Conservation (phyloP, 2,329 filamentous ascomycete genomes). For the Elsinoe perseae region DNA sequence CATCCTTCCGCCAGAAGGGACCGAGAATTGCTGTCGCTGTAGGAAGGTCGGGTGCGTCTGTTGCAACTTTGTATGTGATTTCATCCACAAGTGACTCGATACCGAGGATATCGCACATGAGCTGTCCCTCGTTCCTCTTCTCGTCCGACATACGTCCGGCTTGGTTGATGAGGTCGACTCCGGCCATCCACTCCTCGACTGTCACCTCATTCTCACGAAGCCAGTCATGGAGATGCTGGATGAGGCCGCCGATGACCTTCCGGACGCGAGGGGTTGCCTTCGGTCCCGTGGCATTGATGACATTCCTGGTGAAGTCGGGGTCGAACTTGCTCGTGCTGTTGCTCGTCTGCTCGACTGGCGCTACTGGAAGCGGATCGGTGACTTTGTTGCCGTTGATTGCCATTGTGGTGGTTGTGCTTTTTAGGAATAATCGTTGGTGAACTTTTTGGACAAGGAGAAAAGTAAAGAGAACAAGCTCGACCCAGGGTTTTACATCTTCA, state of each 20-base stretch:
- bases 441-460: not conserved
- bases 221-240: slow-evolving; percentile 52
- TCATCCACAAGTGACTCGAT: slow-evolving; percentile 63
- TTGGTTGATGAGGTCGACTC: slow-evolving; percentile 52
- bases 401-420: not conserved
- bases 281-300: slow-evolving; percentile 32
- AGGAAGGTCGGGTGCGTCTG: slow-evolving; percentile 42
- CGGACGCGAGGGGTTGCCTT: slow-evolving; percentile 28
- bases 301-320: slow-evolving; percentile 30
- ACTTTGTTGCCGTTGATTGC: not conserved
- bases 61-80: slow-evolving; percentile 62
- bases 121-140: slow-evolving; percentile 56
- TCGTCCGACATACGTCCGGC: slow-evolving; percentile 56
- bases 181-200: slow-evolving; percentile 52
- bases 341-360: not conserved
- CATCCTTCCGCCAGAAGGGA: slow-evolving; percentile 72
- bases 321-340: slow-evolving; percentile 20
- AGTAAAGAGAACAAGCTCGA: not conserved
- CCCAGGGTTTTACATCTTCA: not conserved
- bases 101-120: slow-evolving; percentile 52
- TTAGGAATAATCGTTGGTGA: not conserved
- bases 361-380: slow-evolving; percentile 9
- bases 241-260: slow-evolving; percentile 42
- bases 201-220: slow-evolving; percentile 52
- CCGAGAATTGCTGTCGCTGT: slow-evolving; percentile 76